phyloP scores from a whole-genome alignment of 345 rosid genomes.

The Eucalyptus viminalis region DNA sequence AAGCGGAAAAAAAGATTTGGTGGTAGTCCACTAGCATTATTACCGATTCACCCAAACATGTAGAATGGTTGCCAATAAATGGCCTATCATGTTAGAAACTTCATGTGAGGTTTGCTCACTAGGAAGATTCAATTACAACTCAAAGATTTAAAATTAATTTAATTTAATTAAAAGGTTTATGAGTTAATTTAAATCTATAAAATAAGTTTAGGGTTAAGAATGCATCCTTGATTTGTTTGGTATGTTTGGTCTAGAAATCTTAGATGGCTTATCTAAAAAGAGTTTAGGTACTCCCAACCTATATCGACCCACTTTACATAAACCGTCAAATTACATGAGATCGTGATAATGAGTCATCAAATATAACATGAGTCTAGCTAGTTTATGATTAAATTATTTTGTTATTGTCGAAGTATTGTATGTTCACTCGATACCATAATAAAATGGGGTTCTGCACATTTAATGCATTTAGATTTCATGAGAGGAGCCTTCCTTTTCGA shows the following conservation, averaged over 20 bases:
- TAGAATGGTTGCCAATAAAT: neutral
- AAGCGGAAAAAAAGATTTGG: neutral
- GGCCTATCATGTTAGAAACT: neutral
- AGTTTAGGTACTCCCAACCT: neutral
- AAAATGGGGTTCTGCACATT: neutral
- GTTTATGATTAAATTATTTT: neutral
- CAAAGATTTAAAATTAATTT: neutral
- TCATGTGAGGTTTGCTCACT: fast-evolving
- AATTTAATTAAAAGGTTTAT: neutral
- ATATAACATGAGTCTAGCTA: neutral
- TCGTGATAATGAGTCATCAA: neutral
- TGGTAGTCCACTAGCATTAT: fast-evolving
- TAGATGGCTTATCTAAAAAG: neutral
- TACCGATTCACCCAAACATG: neutral
- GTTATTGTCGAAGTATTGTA: neutral
- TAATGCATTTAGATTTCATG: neutral
- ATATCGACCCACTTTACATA: neutral
- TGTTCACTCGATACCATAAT: neutral
- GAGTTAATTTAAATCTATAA: neutral
- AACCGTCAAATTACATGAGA: fast-evolving
- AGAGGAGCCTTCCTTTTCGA: neutral
- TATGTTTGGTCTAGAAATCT: neutral
- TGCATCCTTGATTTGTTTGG: neutral
- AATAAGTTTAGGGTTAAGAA: neutral
- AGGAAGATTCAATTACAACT: neutral